Evolutionary conservation across 305 asterid species (phyloP), one percentile per base, ranked within the genome.

Genomic region (Striga hermonthica): DNA sequence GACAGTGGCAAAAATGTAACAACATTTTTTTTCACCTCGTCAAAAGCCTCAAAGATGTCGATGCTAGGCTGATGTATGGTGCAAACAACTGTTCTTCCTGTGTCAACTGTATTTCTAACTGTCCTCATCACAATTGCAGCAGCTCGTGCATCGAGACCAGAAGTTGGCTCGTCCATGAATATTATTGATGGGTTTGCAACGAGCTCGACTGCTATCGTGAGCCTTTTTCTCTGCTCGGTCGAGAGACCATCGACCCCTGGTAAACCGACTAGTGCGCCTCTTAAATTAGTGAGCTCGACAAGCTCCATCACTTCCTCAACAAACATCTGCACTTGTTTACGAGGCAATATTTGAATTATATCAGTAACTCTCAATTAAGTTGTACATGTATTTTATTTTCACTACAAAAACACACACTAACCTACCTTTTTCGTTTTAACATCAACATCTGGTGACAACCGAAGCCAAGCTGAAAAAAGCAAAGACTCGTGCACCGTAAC

Each of bases 61-160:
- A 84, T 84, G 75, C 85, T 81, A 22, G 90, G 87, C 75, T 75
- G 85, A 48, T 83, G 86, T 48, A 83, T 81, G 66, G 89, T 83
- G 86, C 86, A 83, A 13, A 79, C 83, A 0, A 81, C 81, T 3
- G 82, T 83, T 72, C 85, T 62, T 34, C 86, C 89, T 3, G 82
- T 81, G 70, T 83, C 81, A 0, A 81, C 83, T 0, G 81, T 76
- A 73, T 81, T 83, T 54, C 89, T 71, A 2, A 81, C 85, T 0
- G 82, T 74, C 50, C 81, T 74, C 82, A 81, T 84, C 15, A 84
- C 83, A 9, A 84, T 84, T 50, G 83, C 81, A 47, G 85, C 86
- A 11, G 85, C 86, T 67, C 81, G 61, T 3, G 85, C 85, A 22
- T 81, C 85, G 3, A 81, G 72, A 50, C 87, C 83, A 0, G 83